phyloP scores from a whole-genome alignment of 805 yeast species.

The Lipomyces anomalus region DNA sequence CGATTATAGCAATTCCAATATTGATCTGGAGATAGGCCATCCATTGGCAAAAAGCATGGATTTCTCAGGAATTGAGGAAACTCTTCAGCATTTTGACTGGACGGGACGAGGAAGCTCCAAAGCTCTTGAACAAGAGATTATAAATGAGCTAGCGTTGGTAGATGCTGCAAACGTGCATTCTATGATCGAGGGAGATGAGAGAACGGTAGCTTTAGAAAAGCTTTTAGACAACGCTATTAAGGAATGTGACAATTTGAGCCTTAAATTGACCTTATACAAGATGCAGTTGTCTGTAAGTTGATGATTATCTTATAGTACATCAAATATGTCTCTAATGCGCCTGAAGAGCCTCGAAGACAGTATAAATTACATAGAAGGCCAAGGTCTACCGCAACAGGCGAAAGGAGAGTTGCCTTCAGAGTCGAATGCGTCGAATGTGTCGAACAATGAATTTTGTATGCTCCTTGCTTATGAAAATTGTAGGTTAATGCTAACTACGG shows the following conservation, averaged over 20 bases:
- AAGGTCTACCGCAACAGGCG: too few species aligned
- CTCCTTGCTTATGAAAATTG: too few species aligned
- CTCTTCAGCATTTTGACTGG: slow-evolving; percentile 78
- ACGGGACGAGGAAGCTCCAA: slow-evolving; percentile 58
- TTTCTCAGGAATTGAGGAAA: slow-evolving; percentile 47
- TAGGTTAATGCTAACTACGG: too few species aligned
- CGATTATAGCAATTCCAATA: too few species aligned
- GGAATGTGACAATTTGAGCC: slow-evolving; percentile 53
- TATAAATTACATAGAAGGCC: not conserved
- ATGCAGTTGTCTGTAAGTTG: slow-evolving; percentile 12
- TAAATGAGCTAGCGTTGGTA: slow-evolving; percentile 52
- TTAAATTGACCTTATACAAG: slow-evolving; percentile 40
- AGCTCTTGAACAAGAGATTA: slow-evolving; percentile 51
- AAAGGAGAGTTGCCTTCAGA: too few species aligned
- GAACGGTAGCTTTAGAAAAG: slow-evolving; percentile 40
- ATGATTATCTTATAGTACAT: not conserved
- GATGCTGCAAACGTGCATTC: slow-evolving; percentile 59
- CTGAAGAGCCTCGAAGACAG: not conserved
- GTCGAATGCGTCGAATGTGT: too few species aligned
- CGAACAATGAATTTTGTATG: too few species aligned
- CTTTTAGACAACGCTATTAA: slow-evolving; percentile 41
- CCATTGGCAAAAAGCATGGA: slow-evolving; percentile 8
- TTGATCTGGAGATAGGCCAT: too few species aligned
- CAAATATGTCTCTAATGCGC: not conserved
- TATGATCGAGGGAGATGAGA: slow-evolving; percentile 46